phyloP scores from a whole-genome alignment of 2,329 filamentous ascomycete genomes.

The Talaromyces sp. region DNA sequence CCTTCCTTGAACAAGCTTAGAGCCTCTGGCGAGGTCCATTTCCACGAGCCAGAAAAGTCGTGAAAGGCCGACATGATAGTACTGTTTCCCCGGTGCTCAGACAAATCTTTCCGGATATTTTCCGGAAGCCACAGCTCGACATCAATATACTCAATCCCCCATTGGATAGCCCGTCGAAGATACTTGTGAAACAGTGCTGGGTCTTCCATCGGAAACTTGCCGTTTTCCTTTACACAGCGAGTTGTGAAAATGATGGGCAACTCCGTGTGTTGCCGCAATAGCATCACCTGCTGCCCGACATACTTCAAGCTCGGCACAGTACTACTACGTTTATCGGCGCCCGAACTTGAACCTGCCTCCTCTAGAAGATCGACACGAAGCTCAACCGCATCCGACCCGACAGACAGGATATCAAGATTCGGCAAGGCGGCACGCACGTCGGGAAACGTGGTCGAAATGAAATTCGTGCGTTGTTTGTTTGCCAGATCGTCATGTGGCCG shows the following conservation, averaged over 20 bases:
- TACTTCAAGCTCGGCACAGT: constrained; percentile 74
- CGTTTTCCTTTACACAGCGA: constrained; percentile 75
- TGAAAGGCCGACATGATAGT: constrained; percentile 90
- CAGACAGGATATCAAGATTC: constrained; percentile 81
- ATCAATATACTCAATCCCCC: constrained; percentile 86
- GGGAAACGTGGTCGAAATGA: constrained; percentile 84
- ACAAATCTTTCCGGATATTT: constrained; percentile 63
- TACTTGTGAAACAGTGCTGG: constrained; percentile 72
- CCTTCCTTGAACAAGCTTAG: constrained; percentile 68
- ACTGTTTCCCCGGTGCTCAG: constrained; percentile 68
- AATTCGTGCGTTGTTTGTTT: constrained; percentile 70
- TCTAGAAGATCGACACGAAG: constrained; percentile 76
- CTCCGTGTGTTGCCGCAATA: constrained; percentile 76
- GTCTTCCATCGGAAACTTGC: constrained; percentile 78
- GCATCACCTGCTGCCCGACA: constrained; percentile 81
- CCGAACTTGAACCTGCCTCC: constrained; percentile 52
- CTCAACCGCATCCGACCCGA: constrained; percentile 81
- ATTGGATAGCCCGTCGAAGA: constrained; percentile 77
- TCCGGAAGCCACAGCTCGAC: constrained; percentile 85
- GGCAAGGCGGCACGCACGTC: constrained; percentile 78
- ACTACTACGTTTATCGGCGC: constrained; percentile 58
- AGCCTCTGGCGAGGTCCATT: constrained; percentile 72
- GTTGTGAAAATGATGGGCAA: constrained; percentile 89
- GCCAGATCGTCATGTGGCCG: constrained; percentile 68
- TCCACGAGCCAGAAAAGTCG: constrained; percentile 79